Conservation (phyloP, 352 stramenopile species). For the Aphanomyces astaci region DNA sequence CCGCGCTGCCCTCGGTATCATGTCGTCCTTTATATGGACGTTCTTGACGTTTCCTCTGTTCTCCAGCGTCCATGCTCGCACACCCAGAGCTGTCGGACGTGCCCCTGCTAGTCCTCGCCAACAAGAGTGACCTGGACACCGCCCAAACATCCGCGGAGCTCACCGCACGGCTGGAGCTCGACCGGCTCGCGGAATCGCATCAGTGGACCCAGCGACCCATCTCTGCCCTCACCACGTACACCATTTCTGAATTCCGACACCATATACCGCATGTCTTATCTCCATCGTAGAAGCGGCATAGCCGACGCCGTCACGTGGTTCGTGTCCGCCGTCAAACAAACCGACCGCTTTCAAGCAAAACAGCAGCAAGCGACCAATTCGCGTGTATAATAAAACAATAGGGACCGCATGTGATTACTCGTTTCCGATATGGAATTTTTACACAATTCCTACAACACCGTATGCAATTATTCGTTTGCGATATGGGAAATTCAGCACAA, state of each 20-base stretch:
- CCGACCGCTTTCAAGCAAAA: constrained; percentile 39
- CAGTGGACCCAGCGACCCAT: constrained; percentile 43
- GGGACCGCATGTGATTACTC: background rate
- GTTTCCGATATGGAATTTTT: background rate
- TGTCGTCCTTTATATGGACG: background rate
- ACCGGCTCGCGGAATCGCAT: constrained; percentile 33
- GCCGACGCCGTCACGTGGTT: constrained; percentile 65
- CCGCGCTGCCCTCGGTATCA: constrained; percentile 72
- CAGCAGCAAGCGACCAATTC: background rate
- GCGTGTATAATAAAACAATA: too few relatives aligned
- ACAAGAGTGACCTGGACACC: constrained; percentile 85
- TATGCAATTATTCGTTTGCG: background rate
- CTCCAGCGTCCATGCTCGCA: constrained; percentile 62
- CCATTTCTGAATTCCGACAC: too few relatives aligned
- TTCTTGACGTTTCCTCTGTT: background rate
- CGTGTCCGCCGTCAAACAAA: constrained; percentile 58
- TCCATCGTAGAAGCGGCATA: constrained; percentile 44
- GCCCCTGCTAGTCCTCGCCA: constrained; percentile 84
- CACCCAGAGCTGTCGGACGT: constrained; percentile 70
- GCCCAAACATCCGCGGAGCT: constrained; percentile 39
- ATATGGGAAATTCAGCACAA: too few relatives aligned
- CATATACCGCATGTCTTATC: too few relatives aligned
- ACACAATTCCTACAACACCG: too few relatives aligned
- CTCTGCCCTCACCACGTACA: constrained; percentile 52
- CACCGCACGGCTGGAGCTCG: constrained; percentile 29